Percentiles rank a stretch among this genome's conserved stretches.
These are phyloP conservation scores for Penicillium italicum DNA, from an alignment of 2,329 filamentous ascomycete species.

Conservation along the genomic window DNA sequence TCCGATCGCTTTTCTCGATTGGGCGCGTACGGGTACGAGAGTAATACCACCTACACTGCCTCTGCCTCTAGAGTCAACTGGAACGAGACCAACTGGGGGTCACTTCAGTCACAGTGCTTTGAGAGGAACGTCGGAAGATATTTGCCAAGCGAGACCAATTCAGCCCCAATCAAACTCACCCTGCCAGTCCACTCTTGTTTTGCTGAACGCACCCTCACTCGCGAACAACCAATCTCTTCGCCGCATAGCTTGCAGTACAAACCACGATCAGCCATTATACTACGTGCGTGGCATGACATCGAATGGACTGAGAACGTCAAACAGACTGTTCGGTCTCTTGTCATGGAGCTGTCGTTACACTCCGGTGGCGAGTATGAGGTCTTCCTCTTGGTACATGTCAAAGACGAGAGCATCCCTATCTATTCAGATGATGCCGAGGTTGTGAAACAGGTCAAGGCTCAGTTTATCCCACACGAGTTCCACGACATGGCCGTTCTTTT, in stretches of 20 bases:
- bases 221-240: not conserved
- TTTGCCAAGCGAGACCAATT: conserved; percentile 50
- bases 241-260: conserved; percentile 25
- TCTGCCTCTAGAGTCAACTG: conserved; percentile 41
- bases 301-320: not conserved
- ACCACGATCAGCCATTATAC: conserved; percentile 1
- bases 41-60: conserved; percentile 17
- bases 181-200: not conserved
- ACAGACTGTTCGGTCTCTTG: not conserved
- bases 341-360: not conserved
- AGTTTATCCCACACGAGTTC: not conserved
- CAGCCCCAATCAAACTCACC: not conserved
- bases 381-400: not conserved
- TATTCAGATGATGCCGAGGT: not conserved
- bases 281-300: not conserved
- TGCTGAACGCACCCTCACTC: not conserved
- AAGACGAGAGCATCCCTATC: not conserved
- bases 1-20: conserved; percentile 66
- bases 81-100: conserved; percentile 65
- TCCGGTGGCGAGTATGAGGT: not conserved
- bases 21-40: conserved; percentile 48
- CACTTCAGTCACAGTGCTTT: conserved; percentile 63
- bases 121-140: conserved; percentile 52
- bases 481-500: conserved; percentile 1
- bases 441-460: not conserved